Base-by-base conservation (phyloP, 192 early-diverging fungal species). In the Umbelopsis sp. region DNA sequence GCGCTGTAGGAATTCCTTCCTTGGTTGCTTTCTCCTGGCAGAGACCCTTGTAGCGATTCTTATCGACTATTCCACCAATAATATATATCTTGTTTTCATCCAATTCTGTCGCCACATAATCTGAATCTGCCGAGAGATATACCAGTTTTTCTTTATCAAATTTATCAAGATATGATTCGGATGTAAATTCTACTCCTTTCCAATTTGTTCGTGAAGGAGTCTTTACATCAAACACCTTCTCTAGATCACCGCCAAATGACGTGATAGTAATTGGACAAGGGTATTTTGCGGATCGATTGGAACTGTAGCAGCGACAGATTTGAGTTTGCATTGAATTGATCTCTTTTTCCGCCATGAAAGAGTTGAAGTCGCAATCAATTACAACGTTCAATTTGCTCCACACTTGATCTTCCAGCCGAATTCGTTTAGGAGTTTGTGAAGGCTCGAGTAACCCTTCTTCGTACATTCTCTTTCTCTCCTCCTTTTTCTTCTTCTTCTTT, bases 61-160 rank as follows among this genome's bases (percentile, higher is more conserved):
- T 93, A 72, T 99, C 97, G 1, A 99, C 97, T 52, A 99, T 87
- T 0, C 96, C 96, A 38, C 97, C 97, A 75, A 99, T 91, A 17
- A 99, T 74, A 77, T 99, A 99, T 5, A 88, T 81, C 51, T 91
- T 94, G 0, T 71, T 72, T n/a, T 86, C 84, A 6, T 96, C 94
- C 38, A 99, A 76, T 8, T 79, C 72, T 2, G 85, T 73, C 20
- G 95, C 70, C 17, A 83, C 83, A 65, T 94, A 91, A 8, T 88
- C 84, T 16, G 94, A 91, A 71, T 99, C 97, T 2, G 96, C 97
- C 0, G 93, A 93, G 51, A 98, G 76, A 74, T 98, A 98, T 5
- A 97, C 90, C 25, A 97, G 74, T 41, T 88, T 68, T 12, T 90
- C 82, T 70, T 86, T 84, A 31, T 80, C 66, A 67, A 85, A 84